Base-by-base conservation (phyloP, 352 stramenopile species). In the Pythium myriotylum region DNA sequence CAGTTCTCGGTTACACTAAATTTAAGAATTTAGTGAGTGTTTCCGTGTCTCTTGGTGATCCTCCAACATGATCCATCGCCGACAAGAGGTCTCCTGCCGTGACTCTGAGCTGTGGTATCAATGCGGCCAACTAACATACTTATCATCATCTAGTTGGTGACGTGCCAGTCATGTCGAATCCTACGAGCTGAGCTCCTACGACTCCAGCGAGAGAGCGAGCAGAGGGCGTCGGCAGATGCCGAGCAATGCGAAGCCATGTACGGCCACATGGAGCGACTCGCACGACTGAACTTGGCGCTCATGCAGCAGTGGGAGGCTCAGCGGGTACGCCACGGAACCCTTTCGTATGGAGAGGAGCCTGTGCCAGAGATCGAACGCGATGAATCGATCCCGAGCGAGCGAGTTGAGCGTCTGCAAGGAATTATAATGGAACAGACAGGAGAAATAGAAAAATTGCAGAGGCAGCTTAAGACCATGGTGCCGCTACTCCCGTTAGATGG, bases 191-290 rank as follows among this genome's bases (percentile, higher is more conserved):
- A 66, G 33, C 59, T 66, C 5, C 20, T 20, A 2, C 59, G 50
- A 3, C n/a, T 37, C 10, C 19, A 54, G 12, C 47, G 37, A 16
- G 59, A 53, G 40, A 57, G 47, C 42, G 48, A 78, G 24, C 7
- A 60, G 19, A 57, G 68, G 29, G 77, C 74, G 14, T 33, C 41
- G 22, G 37, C 47, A 5, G 77, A 86, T 33, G 68, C 77, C 20
- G 46, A 73, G 10, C 63, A 75, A 23, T 84, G 77, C 22, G 41
- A 70, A 1, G 59, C 54, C 7, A 81, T 86, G 62, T 79, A 69
- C 41, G 67, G 81, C 35, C 70, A 79, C 22, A 75, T 86, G 63
- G 62, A 86, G 59, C 59, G 65, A 23, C 63, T 86, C 23, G 74
- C 70, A 29, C 56, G 48, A 14, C 59, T 84, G 16, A 84, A 84